These are phyloP conservation scores for Coemansia sp. DNA, from an alignment of 192 early-diverging fungal species.

Conservation along the genomic window DNA sequence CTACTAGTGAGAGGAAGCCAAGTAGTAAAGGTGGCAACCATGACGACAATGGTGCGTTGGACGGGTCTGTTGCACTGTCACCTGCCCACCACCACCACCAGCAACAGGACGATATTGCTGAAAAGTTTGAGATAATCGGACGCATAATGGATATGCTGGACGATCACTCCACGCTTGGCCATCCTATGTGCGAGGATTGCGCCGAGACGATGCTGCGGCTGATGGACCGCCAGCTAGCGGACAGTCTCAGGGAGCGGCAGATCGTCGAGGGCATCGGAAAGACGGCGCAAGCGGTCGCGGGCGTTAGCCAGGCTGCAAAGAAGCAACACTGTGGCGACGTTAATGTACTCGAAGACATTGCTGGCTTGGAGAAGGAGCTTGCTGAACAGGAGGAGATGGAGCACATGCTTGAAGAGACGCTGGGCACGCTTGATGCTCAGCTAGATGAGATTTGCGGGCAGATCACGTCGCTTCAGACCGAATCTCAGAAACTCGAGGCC, in stretches of 20 bases:
- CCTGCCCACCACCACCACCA: background rate
- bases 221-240: slow-evolving; percentile 68
- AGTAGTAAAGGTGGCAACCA: background rate
- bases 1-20: background rate
- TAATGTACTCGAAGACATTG: slow-evolving; percentile 50
- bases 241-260: slow-evolving; percentile 71
- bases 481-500: slow-evolving; percentile 50
- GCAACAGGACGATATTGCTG: slow-evolving; percentile 28
- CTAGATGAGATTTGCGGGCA: slow-evolving; percentile 36
- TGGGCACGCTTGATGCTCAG: slow-evolving; percentile 52
- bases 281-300: slow-evolving; percentile 53
- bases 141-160: slow-evolving; percentile 79
- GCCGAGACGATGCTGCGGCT: slow-evolving; percentile 72
- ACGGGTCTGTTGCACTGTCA: background rate
- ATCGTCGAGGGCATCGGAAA: slow-evolving; percentile 73
- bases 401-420: slow-evolving; percentile 43
- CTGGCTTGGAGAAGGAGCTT: slow-evolving; percentile 58
- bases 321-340: slow-evolving; percentile 8
- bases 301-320: background rate
- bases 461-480: slow-evolving; percentile 54
- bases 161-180: slow-evolving; percentile 68
- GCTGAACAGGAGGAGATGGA: slow-evolving; percentile 51
- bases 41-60: background rate
- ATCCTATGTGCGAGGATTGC: slow-evolving; percentile 91
- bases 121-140: slow-evolving; percentile 46